These are phyloP conservation scores for Candida schatavii DNA, from an alignment of 805 yeast genomes.

Conservation along the genomic window DNA sequence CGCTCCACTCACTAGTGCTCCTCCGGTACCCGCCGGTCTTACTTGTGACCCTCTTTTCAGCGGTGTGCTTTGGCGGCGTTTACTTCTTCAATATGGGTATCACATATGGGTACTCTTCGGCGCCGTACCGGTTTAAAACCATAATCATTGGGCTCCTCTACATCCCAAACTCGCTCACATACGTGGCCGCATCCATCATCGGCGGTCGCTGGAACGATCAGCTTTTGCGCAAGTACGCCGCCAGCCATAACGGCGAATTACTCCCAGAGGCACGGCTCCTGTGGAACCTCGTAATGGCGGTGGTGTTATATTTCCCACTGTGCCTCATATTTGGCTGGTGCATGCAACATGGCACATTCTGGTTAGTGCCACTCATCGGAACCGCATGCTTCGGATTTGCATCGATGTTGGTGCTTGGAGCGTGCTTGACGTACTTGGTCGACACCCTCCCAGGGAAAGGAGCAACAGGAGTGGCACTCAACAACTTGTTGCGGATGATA, in stretches of 20 bases:
- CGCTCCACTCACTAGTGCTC: conserved; percentile 59
- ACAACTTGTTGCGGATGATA: conserved; percentile 69
- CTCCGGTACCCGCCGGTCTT: conserved; percentile 72
- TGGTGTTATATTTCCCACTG: conserved; percentile 58
- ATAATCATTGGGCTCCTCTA: conserved; percentile 71
- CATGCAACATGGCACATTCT: conserved; percentile 57
- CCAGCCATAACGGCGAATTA: conserved; percentile 58
- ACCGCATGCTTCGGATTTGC: conserved; percentile 81
- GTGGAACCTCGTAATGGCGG: conserved; percentile 67
- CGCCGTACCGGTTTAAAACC: conserved; percentile 69
- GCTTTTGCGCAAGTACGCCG: conserved; percentile 49
- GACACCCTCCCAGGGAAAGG: conserved; percentile 86
- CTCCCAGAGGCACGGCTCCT: conserved; percentile 80
- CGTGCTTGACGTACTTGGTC: conserved; percentile 75
- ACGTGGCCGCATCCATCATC: conserved; percentile 68
- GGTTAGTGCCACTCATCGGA: conserved; percentile 81
- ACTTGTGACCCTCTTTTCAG: conserved; percentile 61
- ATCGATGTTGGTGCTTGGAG: conserved; percentile 79
- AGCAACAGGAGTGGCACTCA: conserved; percentile 84
- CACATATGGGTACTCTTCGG: conserved; percentile 55
- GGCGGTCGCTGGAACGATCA: conserved; percentile 82
- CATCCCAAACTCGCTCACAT: conserved; percentile 80
- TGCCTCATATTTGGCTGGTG: conserved; percentile 83
- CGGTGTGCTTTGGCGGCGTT: conserved; percentile 66
- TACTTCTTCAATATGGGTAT: conserved; percentile 76